Evolutionary conservation across 1,284 basidiomycete genomes (phyloP).

Genomic region (Ganoderma lucidum): DNA sequence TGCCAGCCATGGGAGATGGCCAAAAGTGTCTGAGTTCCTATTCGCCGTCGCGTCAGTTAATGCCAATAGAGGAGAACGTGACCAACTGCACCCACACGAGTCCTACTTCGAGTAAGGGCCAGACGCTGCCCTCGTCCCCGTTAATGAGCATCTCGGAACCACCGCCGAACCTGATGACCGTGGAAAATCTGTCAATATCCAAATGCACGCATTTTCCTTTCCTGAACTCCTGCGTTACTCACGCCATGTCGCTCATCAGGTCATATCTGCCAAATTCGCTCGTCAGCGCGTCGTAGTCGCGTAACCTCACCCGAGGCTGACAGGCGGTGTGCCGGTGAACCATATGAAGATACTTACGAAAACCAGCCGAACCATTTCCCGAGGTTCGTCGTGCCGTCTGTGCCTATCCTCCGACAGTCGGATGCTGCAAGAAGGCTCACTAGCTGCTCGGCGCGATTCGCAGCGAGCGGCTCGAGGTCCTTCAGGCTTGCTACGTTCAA

Average conservation of each 20-base stretch:
- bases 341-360: conserved; percentile 32
- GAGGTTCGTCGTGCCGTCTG: conserved; percentile 30
- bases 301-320: conserved; percentile 4
- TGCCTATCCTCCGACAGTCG: conserved; percentile 13
- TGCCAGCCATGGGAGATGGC: conserved; percentile 38
- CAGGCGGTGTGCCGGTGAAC: neutral
- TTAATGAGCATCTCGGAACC: conserved; percentile 40
- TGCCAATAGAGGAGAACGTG: neutral
- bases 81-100: conserved; percentile 27
- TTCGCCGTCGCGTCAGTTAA: conserved; percentile 3
- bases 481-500: conserved; percentile 39
- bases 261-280: conserved; percentile 30
- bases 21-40: conserved; percentile 33
- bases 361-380: conserved; percentile 37
- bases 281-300: conserved; percentile 22
- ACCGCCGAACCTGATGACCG: conserved; percentile 36
- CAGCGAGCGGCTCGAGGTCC: conserved; percentile 36
- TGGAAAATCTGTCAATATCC: neutral
- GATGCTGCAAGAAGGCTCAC: conserved; percentile 31
- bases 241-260: conserved; percentile 44
- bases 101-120: conserved; percentile 33
- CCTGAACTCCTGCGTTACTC: conserved; percentile 19
- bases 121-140: conserved; percentile 35
- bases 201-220: neutral
- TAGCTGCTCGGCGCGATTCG: conserved; percentile 36